phyloP scores from a whole-genome alignment of 768 basidiomycete genomes.

The Pleurotus giganteus region DNA sequence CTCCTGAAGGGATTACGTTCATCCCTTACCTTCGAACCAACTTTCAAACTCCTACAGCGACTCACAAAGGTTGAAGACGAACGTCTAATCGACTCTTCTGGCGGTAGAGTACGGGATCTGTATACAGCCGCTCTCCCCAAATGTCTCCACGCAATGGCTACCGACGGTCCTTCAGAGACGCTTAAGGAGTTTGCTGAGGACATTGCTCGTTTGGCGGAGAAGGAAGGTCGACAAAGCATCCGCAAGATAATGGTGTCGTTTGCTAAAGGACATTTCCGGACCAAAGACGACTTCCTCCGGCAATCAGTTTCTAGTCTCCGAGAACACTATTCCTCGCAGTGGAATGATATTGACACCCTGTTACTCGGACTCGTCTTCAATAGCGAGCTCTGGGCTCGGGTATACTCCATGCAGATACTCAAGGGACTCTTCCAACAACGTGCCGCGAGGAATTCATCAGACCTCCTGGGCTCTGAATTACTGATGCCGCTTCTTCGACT shows the following conservation, averaged over 20 bases:
- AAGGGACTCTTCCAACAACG: constrained; percentile 87
- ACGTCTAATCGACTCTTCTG: constrained; percentile 67
- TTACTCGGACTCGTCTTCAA: constrained; percentile 89
- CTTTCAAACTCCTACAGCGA: constrained; percentile 65
- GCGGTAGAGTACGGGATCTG: constrained; percentile 74
- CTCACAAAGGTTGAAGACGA: constrained; percentile 60
- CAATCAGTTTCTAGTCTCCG: constrained; percentile 84
- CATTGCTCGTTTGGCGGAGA: constrained; percentile 68
- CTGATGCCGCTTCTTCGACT: constrained; percentile 89
- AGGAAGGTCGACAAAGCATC: constrained; percentile 75
- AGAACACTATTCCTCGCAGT: constrained; percentile 76
- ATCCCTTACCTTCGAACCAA: constrained; percentile 59
- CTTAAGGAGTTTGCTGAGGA: constrained; percentile 72
- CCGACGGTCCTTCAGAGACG: constrained; percentile 54
- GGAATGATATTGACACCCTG: constrained; percentile 80
- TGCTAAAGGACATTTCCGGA: constrained; percentile 82
- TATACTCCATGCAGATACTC: constrained; percentile 83
- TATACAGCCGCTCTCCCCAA: constrained; percentile 85
- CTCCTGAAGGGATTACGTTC: constrained; percentile 81
- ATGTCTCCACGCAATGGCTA: constrained; percentile 79
- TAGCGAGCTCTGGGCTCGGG: constrained; percentile 73
- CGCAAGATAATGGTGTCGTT: constrained; percentile 88
- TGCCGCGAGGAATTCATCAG: constrained; percentile 72
- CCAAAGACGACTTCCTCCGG: constrained; percentile 89
- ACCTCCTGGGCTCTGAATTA: constrained; percentile 77